Evolutionary conservation across 2,329 filamentous ascomycete genomes (phyloP).

Genomic region (Teratosphaeria epicoccoides): DNA sequence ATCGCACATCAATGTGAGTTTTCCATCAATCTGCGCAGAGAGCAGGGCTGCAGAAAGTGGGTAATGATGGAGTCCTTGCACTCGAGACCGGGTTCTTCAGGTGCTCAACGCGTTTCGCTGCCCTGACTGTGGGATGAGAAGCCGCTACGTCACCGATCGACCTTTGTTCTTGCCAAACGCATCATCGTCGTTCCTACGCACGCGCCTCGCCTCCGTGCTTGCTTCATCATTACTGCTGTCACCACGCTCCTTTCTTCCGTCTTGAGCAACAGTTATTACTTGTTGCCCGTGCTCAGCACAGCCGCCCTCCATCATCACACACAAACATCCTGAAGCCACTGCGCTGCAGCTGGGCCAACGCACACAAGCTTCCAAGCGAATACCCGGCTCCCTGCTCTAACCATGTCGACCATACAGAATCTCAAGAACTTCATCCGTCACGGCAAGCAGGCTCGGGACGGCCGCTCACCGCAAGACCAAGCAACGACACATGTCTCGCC

Average conservation of each 20-base stretch:
- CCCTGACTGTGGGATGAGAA: neutral
- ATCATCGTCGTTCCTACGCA: neutral
- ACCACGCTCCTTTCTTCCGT: neutral
- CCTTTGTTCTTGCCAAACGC: neutral
- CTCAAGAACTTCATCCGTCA: slow-evolving; percentile 97
- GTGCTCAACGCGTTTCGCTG: neutral
- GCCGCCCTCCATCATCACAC: neutral
- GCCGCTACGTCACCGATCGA: neutral
- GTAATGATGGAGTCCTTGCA: neutral
- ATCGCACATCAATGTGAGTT: neutral
- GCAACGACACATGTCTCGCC: slow-evolving; percentile 53
- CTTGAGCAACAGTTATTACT: neutral
- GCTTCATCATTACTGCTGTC: neutral
- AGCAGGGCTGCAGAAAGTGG: neutral
- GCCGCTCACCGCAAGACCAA: slow-evolving; percentile 48
- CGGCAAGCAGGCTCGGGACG: slow-evolving; percentile 81
- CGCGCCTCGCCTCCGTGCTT: neutral
- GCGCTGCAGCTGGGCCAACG: neutral
- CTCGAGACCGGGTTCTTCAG: neutral
- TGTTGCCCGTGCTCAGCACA: neutral
- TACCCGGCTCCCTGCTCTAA: slow-evolving; percentile 11
- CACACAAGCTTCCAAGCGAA: neutral
- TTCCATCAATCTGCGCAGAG: neutral
- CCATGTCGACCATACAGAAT: slow-evolving; percentile 73
- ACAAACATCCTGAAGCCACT: neutral